These are phyloP conservation scores for Vicia sativa DNA, from an alignment of 306 rosid genomes.

Conservation along the genomic window DNA sequence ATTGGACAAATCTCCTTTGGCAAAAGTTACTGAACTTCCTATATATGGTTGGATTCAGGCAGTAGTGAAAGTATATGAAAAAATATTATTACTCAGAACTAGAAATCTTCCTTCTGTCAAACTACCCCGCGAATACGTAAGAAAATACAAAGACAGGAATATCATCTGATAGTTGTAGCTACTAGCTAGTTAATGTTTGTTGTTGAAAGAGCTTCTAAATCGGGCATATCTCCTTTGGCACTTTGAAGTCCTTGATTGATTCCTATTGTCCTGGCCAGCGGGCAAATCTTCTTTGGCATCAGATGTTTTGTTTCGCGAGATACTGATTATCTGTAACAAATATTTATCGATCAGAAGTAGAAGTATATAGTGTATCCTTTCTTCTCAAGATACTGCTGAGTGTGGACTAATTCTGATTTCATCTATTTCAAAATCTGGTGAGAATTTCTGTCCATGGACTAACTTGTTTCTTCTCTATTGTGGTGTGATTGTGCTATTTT, in stretches of 20 bases:
- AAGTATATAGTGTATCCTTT: too few species aligned
- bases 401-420: conserved; percentile 37
- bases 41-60: conserved; percentile 44
- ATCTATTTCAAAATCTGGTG: conserved; percentile 40
- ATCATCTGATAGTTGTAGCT: too few species aligned
- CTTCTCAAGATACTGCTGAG: neutral
- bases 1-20: conserved; percentile 88
- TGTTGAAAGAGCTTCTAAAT: conserved; percentile 49
- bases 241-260: conserved; percentile 59
- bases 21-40: conserved; percentile 50
- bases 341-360: conserved; percentile 37
- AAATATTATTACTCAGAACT: conserved; percentile 35
- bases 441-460: conserved; percentile 31
- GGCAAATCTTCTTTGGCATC: conserved; percentile 82
- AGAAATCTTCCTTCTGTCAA: conserved; percentile 21
- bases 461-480: conserved; percentile 24
- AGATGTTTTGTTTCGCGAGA: conserved; percentile 55
- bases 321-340: conserved; percentile 42
- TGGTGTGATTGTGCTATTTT: neutral
- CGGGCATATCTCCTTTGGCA: conserved; percentile 99
- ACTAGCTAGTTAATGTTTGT: too few species aligned
- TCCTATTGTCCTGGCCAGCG: conserved; percentile 43
- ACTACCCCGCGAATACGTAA: neutral
- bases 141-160: too few species aligned
- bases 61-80: conserved; percentile 31